Evolutionary conservation across 1,139 yeast species (phyloP), one percentile per base, ranked within the genome.

Genomic region (Yamadazyma taylorii): DNA sequence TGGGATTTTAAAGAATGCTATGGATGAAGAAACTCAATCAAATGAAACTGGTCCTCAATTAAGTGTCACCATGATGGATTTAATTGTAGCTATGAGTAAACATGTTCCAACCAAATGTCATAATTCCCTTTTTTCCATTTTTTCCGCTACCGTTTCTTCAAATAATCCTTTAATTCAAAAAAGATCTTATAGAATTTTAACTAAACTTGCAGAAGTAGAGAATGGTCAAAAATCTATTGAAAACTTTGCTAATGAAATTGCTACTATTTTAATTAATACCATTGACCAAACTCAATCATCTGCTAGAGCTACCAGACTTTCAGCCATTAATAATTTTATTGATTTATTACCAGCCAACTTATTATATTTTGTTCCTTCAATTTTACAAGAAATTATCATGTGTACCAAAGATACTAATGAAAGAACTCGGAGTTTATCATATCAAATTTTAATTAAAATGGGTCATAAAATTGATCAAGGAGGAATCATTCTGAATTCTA

Each of bases 381-480:
- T 86, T 29, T 69, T 89, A 30, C 88, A 96, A 39, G 98, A 92
- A 64, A 81, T 90, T 16, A 90, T 92, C 40, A 69, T 94, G 55
- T 81, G 89, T 25, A 89, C 97, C n/a, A 92, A 92, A 61, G 97
- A 89, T 58, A 82, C 81, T 36, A 92, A 92, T 57, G 97, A 90
- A 61, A 85, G 88, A 65, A 81, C 97, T 3, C 79, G 99, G 60
- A 86, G 83, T 44, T 71, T 81, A 25, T 85, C 97, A 0, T 92
- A 84, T 58, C 77, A 77, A 37, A 73, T 86, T 28, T 73, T 92
- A 45, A 81, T 88, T 36, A 74, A 78, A 36, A 88, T 90, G 90
- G 97, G 95, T 43, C 66, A 78, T 33, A 80, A 75, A 48, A 85
- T 90, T 90, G 62, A 68, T 31, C 66, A 72, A 31, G 96, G 96